Evolutionary conservation across 305 asterid species (phyloP).

Genomic region (Lippia alba): DNA sequence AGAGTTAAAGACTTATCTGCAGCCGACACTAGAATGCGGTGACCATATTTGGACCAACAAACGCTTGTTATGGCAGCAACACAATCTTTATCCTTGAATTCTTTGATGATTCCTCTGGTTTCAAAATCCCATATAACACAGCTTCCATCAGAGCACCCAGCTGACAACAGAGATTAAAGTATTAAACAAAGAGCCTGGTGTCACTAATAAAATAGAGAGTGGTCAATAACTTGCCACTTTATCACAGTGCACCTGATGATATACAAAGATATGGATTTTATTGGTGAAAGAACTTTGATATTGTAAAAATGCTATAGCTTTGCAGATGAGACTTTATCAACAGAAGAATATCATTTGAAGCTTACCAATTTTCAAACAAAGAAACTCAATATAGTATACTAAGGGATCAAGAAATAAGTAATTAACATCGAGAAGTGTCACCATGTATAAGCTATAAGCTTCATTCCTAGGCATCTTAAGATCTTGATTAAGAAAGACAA

Average conservation of each 20-base stretch:
- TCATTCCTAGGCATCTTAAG: too few species aligned
- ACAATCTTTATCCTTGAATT: conserved; percentile 68
- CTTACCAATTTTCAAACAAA: not conserved
- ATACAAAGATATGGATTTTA: not conserved
- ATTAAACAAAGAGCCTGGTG: conserved; percentile 19
- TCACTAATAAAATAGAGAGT: conserved; percentile 9
- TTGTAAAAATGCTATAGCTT: conserved; percentile 13
- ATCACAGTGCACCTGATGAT: not conserved
- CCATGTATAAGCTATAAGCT: too few species aligned
- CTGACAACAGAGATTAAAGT: conserved; percentile 42
- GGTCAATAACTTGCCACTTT: conserved; percentile 11
- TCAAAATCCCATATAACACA: conserved; percentile 93
- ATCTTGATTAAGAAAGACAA: too few species aligned
- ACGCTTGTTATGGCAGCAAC: conserved; percentile 83
- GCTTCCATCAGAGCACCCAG: conserved; percentile 94
- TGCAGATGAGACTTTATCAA: not conserved
- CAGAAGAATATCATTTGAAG: not conserved
- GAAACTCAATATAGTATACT: not conserved
- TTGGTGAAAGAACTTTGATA: conserved; percentile 1
- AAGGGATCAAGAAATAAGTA: too few species aligned
- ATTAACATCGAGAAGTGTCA: too few species aligned
- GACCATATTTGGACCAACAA: conserved; percentile 91
- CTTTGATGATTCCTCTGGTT: conserved; percentile 82
- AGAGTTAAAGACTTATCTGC: conserved; percentile 87
- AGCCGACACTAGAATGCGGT: conserved; percentile 77